A percentile compares a stretch with the other conserved stretches of the same genome.
These are phyloP conservation scores for Pseudevernia furfuracea DNA, from an alignment of 495 filamentous ascomycete genomes.

Conservation along the genomic window DNA sequence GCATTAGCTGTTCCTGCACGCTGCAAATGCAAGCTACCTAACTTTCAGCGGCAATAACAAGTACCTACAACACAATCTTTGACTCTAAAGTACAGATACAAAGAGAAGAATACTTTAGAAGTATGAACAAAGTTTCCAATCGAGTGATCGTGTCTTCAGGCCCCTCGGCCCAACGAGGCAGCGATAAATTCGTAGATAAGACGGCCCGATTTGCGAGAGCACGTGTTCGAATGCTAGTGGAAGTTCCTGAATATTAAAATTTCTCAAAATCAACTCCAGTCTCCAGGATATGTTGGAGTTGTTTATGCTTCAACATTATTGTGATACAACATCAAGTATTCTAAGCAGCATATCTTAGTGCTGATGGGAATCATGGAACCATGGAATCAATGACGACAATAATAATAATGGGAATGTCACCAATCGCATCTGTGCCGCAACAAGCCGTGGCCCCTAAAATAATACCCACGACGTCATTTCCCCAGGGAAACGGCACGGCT, in stretches of 20 bases:
- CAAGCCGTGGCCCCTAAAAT: not conserved
- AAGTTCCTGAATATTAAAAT: too few species aligned
- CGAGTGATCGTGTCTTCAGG: too few species aligned
- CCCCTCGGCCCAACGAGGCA: not conserved
- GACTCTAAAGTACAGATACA: not conserved
- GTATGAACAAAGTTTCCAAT: not conserved
- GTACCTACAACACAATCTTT: not conserved
- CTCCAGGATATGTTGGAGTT: too few species aligned
- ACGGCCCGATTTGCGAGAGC: not conserved
- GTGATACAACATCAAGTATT: too few species aligned
- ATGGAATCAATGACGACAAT: too few species aligned
- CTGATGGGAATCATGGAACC: too few species aligned
- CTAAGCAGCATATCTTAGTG: too few species aligned
- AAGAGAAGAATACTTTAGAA: too few species aligned
- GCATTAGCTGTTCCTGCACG: conserved; percentile 2
- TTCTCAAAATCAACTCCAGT: too few species aligned
- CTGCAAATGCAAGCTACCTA: not conserved
- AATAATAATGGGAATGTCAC: not conserved
- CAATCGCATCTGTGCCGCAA: not conserved
- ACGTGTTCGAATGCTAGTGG: not conserved
- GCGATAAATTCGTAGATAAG: not conserved
- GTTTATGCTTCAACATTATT: not conserved
- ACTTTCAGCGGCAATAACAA: not conserved
- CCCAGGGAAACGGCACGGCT: not conserved
- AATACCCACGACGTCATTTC: not conserved